Evolutionary conservation across 305 asterid species (phyloP).

Genomic region (Solanum aculeatissimum): DNA sequence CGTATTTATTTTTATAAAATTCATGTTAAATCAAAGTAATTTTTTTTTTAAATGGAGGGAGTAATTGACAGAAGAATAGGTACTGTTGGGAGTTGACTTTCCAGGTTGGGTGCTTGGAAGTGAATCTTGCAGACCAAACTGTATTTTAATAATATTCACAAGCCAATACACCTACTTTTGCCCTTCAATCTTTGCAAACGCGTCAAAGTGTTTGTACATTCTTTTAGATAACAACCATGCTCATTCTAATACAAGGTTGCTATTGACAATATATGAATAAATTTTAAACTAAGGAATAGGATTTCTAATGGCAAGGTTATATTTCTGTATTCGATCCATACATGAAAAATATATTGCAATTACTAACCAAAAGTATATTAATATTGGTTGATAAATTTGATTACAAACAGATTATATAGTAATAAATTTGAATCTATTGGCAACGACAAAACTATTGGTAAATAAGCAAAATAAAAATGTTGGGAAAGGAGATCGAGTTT

Average conservation of each 20-base stretch:
- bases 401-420: background rate
- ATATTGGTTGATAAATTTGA: background rate
- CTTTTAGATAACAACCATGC: background rate
- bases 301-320: background rate
- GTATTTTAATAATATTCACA: constrained; percentile 31
- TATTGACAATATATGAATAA: background rate
- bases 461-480: background rate
- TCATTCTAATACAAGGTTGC: background rate
- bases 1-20: too few relatives aligned
- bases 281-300: background rate
- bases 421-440: background rate
- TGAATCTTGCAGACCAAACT: constrained; percentile 43
- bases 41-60: too few relatives aligned
- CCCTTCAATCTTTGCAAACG: background rate
- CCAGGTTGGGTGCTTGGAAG: constrained; percentile 31
- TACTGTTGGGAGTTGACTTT: constrained; percentile 72
- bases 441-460: background rate
- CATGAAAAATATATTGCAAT: background rate
- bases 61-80: constrained; percentile 25
- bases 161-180: constrained; percentile 5
- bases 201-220: background rate
- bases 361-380: background rate
- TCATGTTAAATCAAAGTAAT: too few relatives aligned
- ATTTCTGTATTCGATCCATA: background rate
- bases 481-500: background rate